A percentile compares a stretch with the other conserved stretches of the same genome.
Conservation (phyloP, 1,284 basidiomycete species). For the Coniferiporia weirii region DNA sequence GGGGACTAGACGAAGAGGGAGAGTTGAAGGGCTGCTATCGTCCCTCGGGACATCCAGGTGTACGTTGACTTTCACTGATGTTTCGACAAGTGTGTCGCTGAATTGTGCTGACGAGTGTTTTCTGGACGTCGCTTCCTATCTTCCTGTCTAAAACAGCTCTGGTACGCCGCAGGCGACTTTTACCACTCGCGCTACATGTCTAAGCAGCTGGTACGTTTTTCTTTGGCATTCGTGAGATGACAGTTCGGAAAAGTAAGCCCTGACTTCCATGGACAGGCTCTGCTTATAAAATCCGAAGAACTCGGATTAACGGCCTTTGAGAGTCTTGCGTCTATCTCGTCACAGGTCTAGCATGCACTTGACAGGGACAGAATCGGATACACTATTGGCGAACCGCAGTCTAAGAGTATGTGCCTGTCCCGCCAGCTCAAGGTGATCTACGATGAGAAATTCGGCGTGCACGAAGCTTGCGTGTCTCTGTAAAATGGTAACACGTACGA, state of each 20-base stretch:
- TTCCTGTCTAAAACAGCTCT: slow-evolving; percentile 10
- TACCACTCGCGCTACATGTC: slow-evolving; percentile 18
- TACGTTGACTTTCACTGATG: background rate
- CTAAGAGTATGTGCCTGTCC: no score
- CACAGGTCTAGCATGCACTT: background rate
- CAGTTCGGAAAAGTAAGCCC: background rate
- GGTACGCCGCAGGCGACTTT: slow-evolving; percentile 19
- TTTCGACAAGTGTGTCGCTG: no score
- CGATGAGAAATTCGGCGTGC: no score
- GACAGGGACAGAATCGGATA: background rate
- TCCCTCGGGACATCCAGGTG: slow-evolving; percentile 18
- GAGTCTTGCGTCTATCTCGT: slow-evolving; percentile 5
- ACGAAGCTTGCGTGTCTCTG: no score
- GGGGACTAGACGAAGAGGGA: slow-evolving; percentile 19
- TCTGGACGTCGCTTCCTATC: background rate
- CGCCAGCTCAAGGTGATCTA: no score
- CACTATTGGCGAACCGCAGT: no score
- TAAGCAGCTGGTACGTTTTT: slow-evolving; percentile 16
- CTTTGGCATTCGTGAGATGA: background rate
- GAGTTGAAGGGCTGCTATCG: slow-evolving; percentile 16
- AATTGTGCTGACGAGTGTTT: background rate
- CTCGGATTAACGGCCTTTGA: slow-evolving; percentile 5
- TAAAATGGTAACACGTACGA: no score
- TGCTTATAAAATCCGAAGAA: slow-evolving; percentile 14
- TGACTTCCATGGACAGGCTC: background rate